A percentile compares a stretch with the other conserved stretches of the same genome.
phyloP scores from a whole-genome alignment of 2,329 filamentous ascomycete species.

The Aspergillus neotritici region DNA sequence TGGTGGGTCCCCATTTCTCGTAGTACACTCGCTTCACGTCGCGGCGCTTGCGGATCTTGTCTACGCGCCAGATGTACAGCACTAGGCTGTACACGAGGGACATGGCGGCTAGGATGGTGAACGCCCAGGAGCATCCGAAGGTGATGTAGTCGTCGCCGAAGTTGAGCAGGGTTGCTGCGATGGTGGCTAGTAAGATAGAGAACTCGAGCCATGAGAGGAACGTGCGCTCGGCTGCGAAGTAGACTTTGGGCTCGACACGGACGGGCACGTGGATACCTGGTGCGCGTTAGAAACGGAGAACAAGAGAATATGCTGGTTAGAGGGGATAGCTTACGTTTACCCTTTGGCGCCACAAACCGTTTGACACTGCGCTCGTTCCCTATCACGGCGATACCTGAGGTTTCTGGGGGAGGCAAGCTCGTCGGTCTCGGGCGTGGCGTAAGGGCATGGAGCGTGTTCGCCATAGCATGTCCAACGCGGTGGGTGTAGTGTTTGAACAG shows the following conservation, averaged over 20 bases:
- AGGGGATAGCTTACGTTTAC: conserved; percentile 40
- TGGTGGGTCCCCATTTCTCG: conserved; percentile 77
- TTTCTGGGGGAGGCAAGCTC: conserved; percentile 33
- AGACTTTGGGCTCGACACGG: conserved; percentile 94
- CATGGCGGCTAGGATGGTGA: conserved; percentile 73
- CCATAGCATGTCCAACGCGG: conserved; percentile 42
- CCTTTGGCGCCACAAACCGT: conserved; percentile 55
- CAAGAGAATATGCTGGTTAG: background rate
- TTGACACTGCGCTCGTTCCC: conserved; percentile 44
- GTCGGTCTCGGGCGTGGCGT: conserved; percentile 49
- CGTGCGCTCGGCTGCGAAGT: conserved; percentile 91
- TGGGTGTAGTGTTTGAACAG: conserved; percentile 51
- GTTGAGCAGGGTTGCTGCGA: conserved; percentile 77
- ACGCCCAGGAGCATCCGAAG: conserved; percentile 66
- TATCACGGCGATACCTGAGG: conserved; percentile 35
- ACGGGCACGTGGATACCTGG: conserved; percentile 90
- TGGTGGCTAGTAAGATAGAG: conserved; percentile 85
- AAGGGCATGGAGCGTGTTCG: conserved; percentile 42
- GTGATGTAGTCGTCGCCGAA: conserved; percentile 60
- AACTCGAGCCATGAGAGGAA: conserved; percentile 98
- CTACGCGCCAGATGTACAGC: conserved; percentile 82
- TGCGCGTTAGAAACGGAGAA: conserved; percentile 7
- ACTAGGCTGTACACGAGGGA: conserved; percentile 77
- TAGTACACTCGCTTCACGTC: conserved; percentile 75
- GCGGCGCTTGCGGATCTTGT: conserved; percentile 73